These are phyloP conservation scores for Erodium moschatum DNA, from an alignment of 441 rosid genomes.

Conservation along the genomic window DNA sequence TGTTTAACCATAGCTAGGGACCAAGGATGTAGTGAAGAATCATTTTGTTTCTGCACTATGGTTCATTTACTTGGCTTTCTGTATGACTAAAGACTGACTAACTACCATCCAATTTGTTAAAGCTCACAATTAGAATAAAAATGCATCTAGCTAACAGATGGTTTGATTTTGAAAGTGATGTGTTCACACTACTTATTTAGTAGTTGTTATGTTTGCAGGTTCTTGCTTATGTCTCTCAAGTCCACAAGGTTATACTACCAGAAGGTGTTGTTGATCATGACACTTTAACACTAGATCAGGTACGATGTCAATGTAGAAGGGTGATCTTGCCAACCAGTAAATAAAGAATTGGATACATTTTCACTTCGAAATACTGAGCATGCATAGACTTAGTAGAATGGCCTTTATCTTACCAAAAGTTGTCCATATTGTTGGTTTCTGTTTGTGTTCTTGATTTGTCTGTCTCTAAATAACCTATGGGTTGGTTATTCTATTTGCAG, in stretches of 20 bases:
- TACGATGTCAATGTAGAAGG: too few species aligned
- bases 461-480: neutral
- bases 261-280: conserved; percentile 59
- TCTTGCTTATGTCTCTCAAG: conserved; percentile 92
- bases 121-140: neutral
- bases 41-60: neutral
- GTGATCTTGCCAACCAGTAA: too few species aligned
- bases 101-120: neutral
- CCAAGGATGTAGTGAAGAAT: neutral
- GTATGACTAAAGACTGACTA: neutral
- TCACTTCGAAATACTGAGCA: neutral
- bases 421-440: conserved; percentile 3
- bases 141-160: neutral
- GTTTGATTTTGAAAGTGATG: neutral
- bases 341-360: too few species aligned
- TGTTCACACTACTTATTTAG: neutral
- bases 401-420: neutral
- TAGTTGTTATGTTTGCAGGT: conserved; percentile 38
- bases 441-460: neutral
- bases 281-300: conserved; percentile 68
- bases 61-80: neutral
- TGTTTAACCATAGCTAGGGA: conserved; percentile 1
- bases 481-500: conserved; percentile 25
- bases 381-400: neutral
- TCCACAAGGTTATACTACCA: conserved; percentile 71